Base-by-base conservation (phyloP, 148 eudicot genomes). In the Drosera capensis region DNA sequence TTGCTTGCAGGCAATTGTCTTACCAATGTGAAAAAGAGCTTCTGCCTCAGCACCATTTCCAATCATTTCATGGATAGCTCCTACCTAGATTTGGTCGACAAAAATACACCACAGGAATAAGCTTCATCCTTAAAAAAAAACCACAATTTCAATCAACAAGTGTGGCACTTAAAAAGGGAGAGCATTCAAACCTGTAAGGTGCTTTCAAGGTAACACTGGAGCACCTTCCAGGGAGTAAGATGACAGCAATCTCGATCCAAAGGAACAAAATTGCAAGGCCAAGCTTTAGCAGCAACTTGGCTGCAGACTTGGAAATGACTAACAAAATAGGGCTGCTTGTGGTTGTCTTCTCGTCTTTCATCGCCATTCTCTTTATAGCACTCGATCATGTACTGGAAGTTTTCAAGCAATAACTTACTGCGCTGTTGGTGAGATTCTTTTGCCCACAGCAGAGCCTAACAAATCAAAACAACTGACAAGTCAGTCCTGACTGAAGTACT, bases 211-310 rank as follows among this genome's bases (percentile, higher is more conserved):
- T 80, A 84, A 67, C 95, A 68, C 34, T 68, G 71, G 29, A 90
- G 93, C 48, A 78, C 73, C 68, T 75, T 90, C 99, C 99, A 90
- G 14, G 99, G 85, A 52, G 93, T 80, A 57, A 84, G 79, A 48
- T 67, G 37, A 38, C 59, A 54, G 51, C 64, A 65, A 46, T 78
- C 85, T 42, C 67, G 58, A 30, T 71, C 66, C 28, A 48, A 41
- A 48, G 60, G 37, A 21, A 23, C 47, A 41, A 42, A 26, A 40
- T 49, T 52, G 36, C 15, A 30, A 14, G 58, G 54, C 90, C 88
- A 80, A 42, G 66, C 58, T 29, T 57, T 54, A 26, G 58, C 52
- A 46, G 80, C 82, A 24, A 46, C 68, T 51, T 66, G 52, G 63
- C 46, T 45, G 37, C 30, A 54, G n/a, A 80, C 51, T 28, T 65